Base-by-base conservation (phyloP, 129 eudicot species). In the Flaveria sonorensis region DNA sequence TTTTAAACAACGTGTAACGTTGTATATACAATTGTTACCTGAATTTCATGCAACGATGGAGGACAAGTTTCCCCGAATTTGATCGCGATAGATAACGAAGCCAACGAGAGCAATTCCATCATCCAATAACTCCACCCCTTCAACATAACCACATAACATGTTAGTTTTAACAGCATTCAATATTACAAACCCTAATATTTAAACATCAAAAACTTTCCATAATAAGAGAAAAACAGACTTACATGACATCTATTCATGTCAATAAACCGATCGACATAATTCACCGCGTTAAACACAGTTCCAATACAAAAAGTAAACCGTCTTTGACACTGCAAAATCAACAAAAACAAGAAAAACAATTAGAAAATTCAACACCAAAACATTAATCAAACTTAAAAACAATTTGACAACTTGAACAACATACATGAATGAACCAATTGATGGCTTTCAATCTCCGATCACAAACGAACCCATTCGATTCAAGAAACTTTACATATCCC, bases 371-470 rank as follows among this genome's bases (percentile, higher is more conserved):
- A 16, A 36, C 19, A 66, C 16, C 16, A 52, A 40, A 45, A 26
- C 45, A 69, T 18, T 45, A 43, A 23, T 21, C 30, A 6, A 51
- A 6, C 16, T 5, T 21, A 40, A 39, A 75, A 70, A 16, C 11
- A 40, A 18, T 50, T 32, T 8, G 57, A 68, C 8, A 36, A 36
- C 40, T 13, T 5, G 36, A 71, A 19, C 26, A 66, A 81, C 88
- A 66, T 81, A 91, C 97, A 76, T 85, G 92, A 75, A 87, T 60
- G 20, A 91, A 73, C 97, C 95, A 91, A n/a, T 62, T 80, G 52
- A 89, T 72, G 13, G 84, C 87, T 72, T 71, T 85, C 73, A 73
- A 52, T 81, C 97, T 85, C 24, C 78, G 79, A 7, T 10, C 57
- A 4, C 60, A 15, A 19, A 81, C 75, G 19, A 63, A 77, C 46